These are phyloP conservation scores for Fusarium sp. DNA, from an alignment of 2,329 filamentous ascomycete genomes.

Conservation along the genomic window DNA sequence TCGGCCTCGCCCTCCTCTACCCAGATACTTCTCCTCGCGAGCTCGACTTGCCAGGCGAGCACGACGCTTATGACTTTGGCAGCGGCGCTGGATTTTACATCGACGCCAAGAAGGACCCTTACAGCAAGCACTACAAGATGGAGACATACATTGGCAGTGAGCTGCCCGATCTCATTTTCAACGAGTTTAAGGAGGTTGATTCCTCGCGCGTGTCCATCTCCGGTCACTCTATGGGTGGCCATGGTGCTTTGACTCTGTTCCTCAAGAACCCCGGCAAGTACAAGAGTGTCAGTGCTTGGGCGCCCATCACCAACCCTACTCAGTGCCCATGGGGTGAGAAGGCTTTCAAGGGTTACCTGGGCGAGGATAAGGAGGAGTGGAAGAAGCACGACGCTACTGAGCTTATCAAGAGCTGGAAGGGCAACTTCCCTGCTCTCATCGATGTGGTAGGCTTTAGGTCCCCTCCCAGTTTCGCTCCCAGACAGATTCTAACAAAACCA, in stretches of 20 bases:
- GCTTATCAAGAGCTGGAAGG: slow-evolving; percentile 81
- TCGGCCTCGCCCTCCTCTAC: slow-evolving; percentile 91
- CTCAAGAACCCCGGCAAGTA: slow-evolving; percentile 92
- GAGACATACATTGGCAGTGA: slow-evolving; percentile 92
- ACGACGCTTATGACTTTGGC: slow-evolving; percentile 93
- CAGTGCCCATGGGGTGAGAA: slow-evolving; percentile 95
- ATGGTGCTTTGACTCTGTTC: slow-evolving; percentile 93
- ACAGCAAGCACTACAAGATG: slow-evolving; percentile 87
- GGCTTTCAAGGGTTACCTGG: slow-evolving; percentile 92
- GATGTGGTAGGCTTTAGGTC: slow-evolving; percentile 76
- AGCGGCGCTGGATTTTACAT: slow-evolving; percentile 95
- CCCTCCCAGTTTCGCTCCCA: too few species aligned
- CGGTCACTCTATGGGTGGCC: slow-evolving; percentile 97
- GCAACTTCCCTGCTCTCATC: slow-evolving; percentile 80
- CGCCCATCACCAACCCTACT: slow-evolving; percentile 88
- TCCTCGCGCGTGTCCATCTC: slow-evolving; percentile 80
- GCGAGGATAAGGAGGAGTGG: slow-evolving; percentile 81
- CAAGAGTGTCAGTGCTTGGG: slow-evolving; percentile 89
- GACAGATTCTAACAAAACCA: slow-evolving; percentile 49
- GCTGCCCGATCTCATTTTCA: slow-evolving; percentile 83
- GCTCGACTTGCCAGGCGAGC: slow-evolving; percentile 82
- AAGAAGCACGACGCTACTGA: slow-evolving; percentile 93
- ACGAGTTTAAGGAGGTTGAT: slow-evolving; percentile 79
- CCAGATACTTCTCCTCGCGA: slow-evolving; percentile 95
- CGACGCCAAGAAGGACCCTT: slow-evolving; percentile 83